These are phyloP conservation scores for Fusarium setosum DNA, from an alignment of 2,329 filamentous ascomycete genomes.

Conservation along the genomic window DNA sequence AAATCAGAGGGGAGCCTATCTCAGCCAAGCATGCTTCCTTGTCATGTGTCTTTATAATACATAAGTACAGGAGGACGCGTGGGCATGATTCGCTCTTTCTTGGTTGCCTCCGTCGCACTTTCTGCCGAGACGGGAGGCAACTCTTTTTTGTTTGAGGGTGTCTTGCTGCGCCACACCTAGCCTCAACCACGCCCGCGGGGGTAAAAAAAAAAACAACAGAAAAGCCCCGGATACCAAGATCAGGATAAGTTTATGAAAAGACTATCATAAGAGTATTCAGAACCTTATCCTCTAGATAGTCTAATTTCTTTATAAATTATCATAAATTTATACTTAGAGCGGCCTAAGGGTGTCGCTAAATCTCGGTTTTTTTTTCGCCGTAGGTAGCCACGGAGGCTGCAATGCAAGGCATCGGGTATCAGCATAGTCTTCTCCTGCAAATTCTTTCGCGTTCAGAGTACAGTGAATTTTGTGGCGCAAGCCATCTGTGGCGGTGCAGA, in stretches of 20 bases:
- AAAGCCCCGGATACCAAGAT: background rate
- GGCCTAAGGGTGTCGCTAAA: too few species aligned
- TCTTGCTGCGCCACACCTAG: constrained; percentile 29
- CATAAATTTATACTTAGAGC: too few species aligned
- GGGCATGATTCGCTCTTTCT: constrained; percentile 35
- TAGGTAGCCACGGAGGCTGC: too few species aligned
- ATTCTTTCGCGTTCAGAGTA: background rate
- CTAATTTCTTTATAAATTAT: too few species aligned
- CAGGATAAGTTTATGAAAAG: background rate
- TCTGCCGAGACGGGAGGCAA: constrained; percentile 20
- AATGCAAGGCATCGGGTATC: too few species aligned
- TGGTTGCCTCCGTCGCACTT: constrained; percentile 30
- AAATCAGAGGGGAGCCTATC: constrained; percentile 1
- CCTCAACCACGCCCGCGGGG: background rate
- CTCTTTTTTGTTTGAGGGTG: background rate
- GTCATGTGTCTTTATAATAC: constrained; percentile 36
- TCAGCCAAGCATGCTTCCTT: constrained; percentile 8
- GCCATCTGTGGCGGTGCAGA: constrained; percentile 1
- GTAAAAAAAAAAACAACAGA: background rate
- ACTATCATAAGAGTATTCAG: too few species aligned
- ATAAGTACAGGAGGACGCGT: constrained; percentile 32
- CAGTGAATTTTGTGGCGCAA: background rate
- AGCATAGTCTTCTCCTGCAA: background rate
- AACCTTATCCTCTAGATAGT: too few species aligned
- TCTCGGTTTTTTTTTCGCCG: too few species aligned